Evolutionary conservation across 345 rosid species (phyloP).

Genomic region (Hirschfeldia incana): DNA sequence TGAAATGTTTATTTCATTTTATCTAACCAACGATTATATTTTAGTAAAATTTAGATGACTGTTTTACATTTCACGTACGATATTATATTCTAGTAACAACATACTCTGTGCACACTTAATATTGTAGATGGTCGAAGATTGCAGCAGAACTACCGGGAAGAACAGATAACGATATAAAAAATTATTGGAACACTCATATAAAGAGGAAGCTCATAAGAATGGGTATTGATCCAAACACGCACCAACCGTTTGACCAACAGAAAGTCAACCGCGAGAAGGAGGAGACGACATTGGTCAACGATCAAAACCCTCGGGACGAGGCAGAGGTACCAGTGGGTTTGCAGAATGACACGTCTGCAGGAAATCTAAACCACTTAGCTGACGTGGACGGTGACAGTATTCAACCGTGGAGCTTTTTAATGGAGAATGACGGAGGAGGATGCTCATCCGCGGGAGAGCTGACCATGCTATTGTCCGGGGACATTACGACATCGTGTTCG

Average conservation of each 20-base stretch:
- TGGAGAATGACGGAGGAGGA: conserved; percentile 28
- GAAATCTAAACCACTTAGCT: conserved; percentile 8
- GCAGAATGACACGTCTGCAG: conserved; percentile 3
- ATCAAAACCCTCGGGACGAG: background rate
- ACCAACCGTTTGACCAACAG: conserved; percentile 28
- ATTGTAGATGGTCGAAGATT: conserved; percentile 75
- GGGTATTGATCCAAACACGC: conserved; percentile 80
- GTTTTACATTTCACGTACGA: background rate
- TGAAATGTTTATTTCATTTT: background rate
- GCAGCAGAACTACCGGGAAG: conserved; percentile 78
- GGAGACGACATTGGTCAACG: background rate
- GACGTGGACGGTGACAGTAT: conserved; percentile 37
- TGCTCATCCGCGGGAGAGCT: conserved; percentile 30
- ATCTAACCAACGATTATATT: background rate
- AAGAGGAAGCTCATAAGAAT: conserved; percentile 74
- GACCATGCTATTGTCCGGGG: conserved; percentile 43
- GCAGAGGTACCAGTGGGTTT: background rate
- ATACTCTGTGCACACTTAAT: background rate
- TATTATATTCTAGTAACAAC: background rate
- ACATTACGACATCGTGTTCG: conserved; percentile 27
- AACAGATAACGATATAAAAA: conserved; percentile 86
- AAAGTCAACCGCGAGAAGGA: conserved; percentile 22
- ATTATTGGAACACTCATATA: conserved; percentile 83
- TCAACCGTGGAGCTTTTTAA: conserved; percentile 49
- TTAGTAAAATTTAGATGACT: background rate